These are phyloP conservation scores for Colletotrichum camelliae DNA, from an alignment of 2,329 filamentous ascomycete genomes.

Conservation along the genomic window DNA sequence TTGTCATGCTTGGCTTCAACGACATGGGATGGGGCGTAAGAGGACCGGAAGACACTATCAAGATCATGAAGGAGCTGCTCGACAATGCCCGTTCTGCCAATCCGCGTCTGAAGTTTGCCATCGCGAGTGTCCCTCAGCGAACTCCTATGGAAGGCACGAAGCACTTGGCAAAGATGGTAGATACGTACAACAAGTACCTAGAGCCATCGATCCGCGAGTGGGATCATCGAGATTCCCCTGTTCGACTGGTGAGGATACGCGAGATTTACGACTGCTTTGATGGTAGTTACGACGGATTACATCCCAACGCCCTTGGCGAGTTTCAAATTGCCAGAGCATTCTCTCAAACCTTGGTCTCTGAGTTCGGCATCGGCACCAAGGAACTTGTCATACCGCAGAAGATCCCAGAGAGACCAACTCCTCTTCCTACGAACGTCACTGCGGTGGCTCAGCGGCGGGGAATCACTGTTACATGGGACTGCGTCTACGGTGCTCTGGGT, in stretches of 20 bases:
- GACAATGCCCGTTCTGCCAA: slow-evolving; percentile 33
- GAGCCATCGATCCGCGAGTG: slow-evolving; percentile 26
- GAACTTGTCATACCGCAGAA: slow-evolving; percentile 27
- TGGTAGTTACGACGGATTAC: slow-evolving; percentile 44
- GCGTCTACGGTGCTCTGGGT: slow-evolving; percentile 28
- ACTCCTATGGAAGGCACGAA: slow-evolving; percentile 25
- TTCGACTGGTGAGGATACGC: slow-evolving; percentile 36
- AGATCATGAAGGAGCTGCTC: slow-evolving; percentile 30
- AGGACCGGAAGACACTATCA: slow-evolving; percentile 24
- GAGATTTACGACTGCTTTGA: slow-evolving; percentile 33
- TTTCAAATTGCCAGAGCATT: slow-evolving; percentile 47
- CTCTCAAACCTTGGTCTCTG: slow-evolving; percentile 30
- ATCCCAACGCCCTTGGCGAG: slow-evolving; percentile 45
- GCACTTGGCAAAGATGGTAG: slow-evolving; percentile 28
- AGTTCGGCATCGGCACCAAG: slow-evolving; percentile 27
- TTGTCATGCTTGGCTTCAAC: slow-evolving; percentile 39
- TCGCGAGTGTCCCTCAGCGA: slow-evolving; percentile 36
- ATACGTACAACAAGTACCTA: slow-evolving; percentile 31
- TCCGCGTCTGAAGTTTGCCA: slow-evolving; percentile 28
- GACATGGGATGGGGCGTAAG: slow-evolving; percentile 36
- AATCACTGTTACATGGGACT: slow-evolving; percentile 26
- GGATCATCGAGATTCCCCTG: slow-evolving; percentile 30
- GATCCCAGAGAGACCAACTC: slow-evolving; percentile 23
- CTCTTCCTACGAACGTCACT: slow-evolving; percentile 18
- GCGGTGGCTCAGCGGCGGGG: slow-evolving; percentile 15